Base-by-base conservation (phyloP, 495 filamentous ascomycete genomes). In the Tuber calosporum region DNA sequence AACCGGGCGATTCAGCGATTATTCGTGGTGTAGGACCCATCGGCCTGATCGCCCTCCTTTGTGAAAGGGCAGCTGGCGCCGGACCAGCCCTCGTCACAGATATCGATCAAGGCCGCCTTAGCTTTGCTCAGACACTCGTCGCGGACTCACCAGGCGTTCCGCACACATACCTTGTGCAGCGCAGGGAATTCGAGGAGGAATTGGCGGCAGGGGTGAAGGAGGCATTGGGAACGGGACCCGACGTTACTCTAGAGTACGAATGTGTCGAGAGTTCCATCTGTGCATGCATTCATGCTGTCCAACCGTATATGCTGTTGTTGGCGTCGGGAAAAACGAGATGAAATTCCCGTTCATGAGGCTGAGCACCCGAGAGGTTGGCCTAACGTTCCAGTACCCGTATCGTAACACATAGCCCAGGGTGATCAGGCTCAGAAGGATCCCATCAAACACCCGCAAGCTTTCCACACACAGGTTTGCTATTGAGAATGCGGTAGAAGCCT, bases 371-470 rank as follows among this genome's bases (percentile, higher is more conserved):
- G 94, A 98, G 84, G 89, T 98, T 79, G 94, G 97, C 82, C 84
- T 98, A 72, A 91, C 94, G 84, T 96, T 96, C 84, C 94, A 97
- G 86, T 97, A 98, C 84, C 88, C 94, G 71, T 97, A 97, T 85
- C 87, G 86, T 84, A 98, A 97, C 85, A 96, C 92, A 67, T 98
- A 94, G 94, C 94, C 94, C 68, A 86, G 91, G 69, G 94, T 94
- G 66, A 97, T 98, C 74, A 88, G 94, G 69, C 85, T 98, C 68
- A 87, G 97, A 26, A 88, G 91, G 17, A 86, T 97, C 37, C 86
- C 97, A 79, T 69, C 66, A 30, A 88, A 96, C 79, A 84, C 97
- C 81, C 85, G 86, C 80, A 90, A 87, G 83, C 85, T 98, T 68
- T 91, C 96, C 36, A 97, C 94, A 70, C 94, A 97, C 85, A 87